Base-by-base conservation (phyloP, 148 eudicot species). In the Polygonum aviculare region DNA sequence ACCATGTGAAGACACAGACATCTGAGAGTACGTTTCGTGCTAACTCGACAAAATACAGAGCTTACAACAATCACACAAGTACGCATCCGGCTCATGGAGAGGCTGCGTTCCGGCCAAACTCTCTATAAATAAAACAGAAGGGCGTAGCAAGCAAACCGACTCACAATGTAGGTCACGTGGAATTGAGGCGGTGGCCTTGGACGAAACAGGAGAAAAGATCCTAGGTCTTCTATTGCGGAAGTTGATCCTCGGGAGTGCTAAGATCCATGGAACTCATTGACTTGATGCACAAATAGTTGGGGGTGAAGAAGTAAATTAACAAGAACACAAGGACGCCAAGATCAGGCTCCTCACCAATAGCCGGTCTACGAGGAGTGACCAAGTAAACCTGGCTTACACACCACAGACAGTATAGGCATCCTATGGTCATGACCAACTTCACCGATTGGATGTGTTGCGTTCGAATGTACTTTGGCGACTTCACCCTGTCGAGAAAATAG, bases 321-420 rank as follows among this genome's bases (percentile, higher is more conserved):
- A 94, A 77, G 80, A 94, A 94, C 79, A 94, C 86, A 12, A 94
- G 86, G 47, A 94, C 97, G 50, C 98, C 98, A 21, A 94, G 88
- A 80, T 94, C 98, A 78, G 98, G 97, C 81, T 94, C 98, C 81
- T 94, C 98, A 9, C 98, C 98, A 75, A 92, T 87, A 19, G 97
- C 93, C 65, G 97, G 81, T 21, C 96, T 81, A 48, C 93, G 93
- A 77, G 98, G 96, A n/a, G 81, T 76, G 48, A 89, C 84, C 79
- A 89, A 36, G 84, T 89, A 94, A 74, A 90, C 89, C 79, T 94
- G 98, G 83, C 86, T 92, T 16, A 85, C 90, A 82, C 98, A 94
- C 98, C 98, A 94, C 65, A 88, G 74, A 81, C 92, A 80, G 82
- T 94, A 94, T 62, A 92, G 44, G 73, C 57, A 73, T 47, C 95